Percentiles rank a stretch among this genome's conserved stretches.
These are phyloP conservation scores for Parathielavia hyrcaniae DNA, from an alignment of 495 filamentous ascomycete species.

Conservation along the genomic window DNA sequence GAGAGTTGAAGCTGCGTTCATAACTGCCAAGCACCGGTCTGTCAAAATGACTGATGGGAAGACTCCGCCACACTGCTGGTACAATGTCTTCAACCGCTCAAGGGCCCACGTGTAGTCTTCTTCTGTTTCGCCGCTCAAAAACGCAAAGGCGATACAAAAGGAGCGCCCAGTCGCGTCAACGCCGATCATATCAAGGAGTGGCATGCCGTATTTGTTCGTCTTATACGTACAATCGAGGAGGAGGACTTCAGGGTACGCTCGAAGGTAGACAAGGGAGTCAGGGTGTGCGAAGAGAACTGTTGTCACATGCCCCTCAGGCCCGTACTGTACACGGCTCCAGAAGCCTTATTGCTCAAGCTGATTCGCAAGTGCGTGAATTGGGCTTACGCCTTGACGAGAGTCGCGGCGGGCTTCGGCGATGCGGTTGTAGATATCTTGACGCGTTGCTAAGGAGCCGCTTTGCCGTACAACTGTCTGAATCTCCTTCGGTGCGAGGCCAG, in stretches of 20 bases:
- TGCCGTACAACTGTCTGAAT: no score
- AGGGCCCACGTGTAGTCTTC: no score
- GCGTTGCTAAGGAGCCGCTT: slow-evolving; percentile 3
- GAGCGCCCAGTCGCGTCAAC: no score
- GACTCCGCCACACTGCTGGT: no score
- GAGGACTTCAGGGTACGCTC: no score
- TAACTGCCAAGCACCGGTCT: not conserved
- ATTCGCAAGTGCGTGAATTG: slow-evolving; percentile 4
- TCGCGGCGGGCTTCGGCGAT: slow-evolving; percentile 1
- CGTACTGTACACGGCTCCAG: not conserved
- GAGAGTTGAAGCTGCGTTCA: not conserved
- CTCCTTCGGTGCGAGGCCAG: not conserved
- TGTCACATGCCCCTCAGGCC: not conserved
- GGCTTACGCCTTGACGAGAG: no score
- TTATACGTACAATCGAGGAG: no score
- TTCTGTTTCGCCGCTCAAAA: no score
- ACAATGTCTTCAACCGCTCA: no score
- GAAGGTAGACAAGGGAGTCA: slow-evolving; percentile 1
- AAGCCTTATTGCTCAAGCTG: slow-evolving; percentile 4
- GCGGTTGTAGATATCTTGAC: slow-evolving; percentile 6
- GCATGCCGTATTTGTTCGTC: no score
- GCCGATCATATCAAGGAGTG: no score
- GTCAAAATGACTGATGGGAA: slow-evolving; percentile 1
- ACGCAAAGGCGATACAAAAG: no score
- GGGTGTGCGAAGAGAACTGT: slow-evolving; percentile 6